Evolutionary conservation across 179 eudicot genomes (phyloP).

Genomic region (Actinidia polygama): DNA sequence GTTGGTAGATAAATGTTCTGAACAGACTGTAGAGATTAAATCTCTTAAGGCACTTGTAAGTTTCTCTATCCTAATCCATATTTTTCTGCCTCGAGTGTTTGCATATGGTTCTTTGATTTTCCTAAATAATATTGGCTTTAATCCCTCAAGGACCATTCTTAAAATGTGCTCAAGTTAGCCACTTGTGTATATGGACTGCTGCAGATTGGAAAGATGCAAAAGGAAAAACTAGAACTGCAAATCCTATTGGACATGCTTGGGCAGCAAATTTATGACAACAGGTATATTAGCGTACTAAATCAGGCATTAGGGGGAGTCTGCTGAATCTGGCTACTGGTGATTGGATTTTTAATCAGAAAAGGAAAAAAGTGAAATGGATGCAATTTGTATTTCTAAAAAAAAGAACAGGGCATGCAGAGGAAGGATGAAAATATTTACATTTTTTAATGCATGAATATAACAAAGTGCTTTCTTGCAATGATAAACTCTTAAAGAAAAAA

Average conservation of each 20-base stretch:
- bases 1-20: constrained; percentile 70
- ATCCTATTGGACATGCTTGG: constrained; percentile 77
- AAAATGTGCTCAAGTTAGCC: constrained; percentile 7
- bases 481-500: too few relatives aligned
- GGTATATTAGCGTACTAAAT: constrained; percentile 41
- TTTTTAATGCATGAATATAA: too few relatives aligned
- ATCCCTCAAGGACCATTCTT: neutral
- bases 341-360: too few relatives aligned
- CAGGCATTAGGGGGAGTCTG: constrained; percentile 3
- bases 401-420: too few relatives aligned
- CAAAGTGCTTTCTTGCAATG: too few relatives aligned
- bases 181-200: constrained; percentile 28
- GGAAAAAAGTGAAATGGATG: too few relatives aligned
- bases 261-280: constrained; percentile 76
- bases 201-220: constrained; percentile 83
- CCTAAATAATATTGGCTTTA: neutral
- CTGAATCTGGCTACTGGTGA: neutral
- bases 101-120: neutral
- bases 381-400: too few relatives aligned
- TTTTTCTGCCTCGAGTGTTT: neutral
- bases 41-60: constrained; percentile 74
- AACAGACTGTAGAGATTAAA: constrained; percentile 62
- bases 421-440: too few relatives aligned
- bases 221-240: constrained; percentile 72
- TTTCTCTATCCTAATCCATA: constrained; percentile 17